Conservation (phyloP, 768 basidiomycete genomes). For the Rubroboletus satanas region DNA sequence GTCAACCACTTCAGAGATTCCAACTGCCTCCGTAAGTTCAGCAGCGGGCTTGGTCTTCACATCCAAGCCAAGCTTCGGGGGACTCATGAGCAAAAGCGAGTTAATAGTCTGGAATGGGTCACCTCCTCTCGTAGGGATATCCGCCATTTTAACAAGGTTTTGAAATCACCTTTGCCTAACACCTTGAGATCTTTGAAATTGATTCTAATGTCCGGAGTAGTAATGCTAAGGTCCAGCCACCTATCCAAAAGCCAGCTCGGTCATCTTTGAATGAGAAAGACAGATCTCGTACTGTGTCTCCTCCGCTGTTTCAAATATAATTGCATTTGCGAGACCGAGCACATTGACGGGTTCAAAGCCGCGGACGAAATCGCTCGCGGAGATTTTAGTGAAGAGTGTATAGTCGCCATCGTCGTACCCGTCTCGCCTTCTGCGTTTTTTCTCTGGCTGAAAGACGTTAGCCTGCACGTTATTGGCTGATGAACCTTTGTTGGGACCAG, state of each 20-base stretch:
- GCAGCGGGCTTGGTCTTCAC: conserved; percentile 68
- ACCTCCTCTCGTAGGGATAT: conserved; percentile 85
- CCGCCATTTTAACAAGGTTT: conserved; percentile 88
- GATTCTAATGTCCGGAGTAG: conserved; percentile 73
- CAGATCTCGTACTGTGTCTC: conserved; percentile 63
- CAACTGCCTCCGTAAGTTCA: conserved; percentile 70
- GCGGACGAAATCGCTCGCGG: conserved; percentile 69
- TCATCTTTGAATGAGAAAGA: not conserved
- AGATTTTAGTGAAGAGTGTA: conserved; percentile 74
- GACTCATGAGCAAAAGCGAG: conserved; percentile 2
- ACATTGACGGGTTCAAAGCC: conserved; percentile 69
- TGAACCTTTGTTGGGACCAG: conserved; percentile 47
- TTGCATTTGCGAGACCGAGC: conserved; percentile 74
- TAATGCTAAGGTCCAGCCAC: conserved; percentile 70
- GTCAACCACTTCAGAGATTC: conserved; percentile 65
- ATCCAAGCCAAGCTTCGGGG: conserved; percentile 73
- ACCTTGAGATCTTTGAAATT: conserved; percentile 94
- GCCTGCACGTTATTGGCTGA: conserved; percentile 68
- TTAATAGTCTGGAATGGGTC: not conserved
- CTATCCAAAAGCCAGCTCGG: conserved; percentile 34
- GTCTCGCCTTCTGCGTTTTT: conserved; percentile 87
- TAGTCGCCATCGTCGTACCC: conserved; percentile 96
- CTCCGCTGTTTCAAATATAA: conserved; percentile 75
- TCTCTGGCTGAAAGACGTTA: conserved; percentile 97
- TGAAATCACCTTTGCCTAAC: conserved; percentile 97